Conservation (phyloP, 2,329 filamentous ascomycete genomes). For the Stemphylium vesicarium region DNA sequence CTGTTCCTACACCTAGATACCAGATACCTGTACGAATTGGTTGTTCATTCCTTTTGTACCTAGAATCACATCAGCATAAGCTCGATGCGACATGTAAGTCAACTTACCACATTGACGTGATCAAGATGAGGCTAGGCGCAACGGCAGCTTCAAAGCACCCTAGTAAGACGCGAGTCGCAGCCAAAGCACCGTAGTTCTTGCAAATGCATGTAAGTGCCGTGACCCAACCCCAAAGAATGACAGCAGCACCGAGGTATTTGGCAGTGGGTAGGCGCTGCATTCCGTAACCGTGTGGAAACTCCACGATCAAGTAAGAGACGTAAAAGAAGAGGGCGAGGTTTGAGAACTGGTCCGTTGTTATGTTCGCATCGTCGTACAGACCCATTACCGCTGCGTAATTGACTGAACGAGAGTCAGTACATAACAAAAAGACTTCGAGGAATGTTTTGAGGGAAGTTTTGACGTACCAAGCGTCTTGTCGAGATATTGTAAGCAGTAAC, state of each 20-base stretch:
- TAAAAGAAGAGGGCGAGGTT: conserved; percentile 48
- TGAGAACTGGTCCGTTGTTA: conserved; percentile 47
- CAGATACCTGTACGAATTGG: conserved; percentile 57
- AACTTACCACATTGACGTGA: conserved; percentile 65
- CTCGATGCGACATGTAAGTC: too few species aligned
- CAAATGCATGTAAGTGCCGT: conserved; percentile 56
- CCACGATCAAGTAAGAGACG: conserved; percentile 47
- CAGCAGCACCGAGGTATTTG: conserved; percentile 57
- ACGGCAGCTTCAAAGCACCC: conserved; percentile 58
- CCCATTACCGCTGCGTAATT: conserved; percentile 54
- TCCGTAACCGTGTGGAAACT: conserved; percentile 54
- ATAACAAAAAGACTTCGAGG: not conserved
- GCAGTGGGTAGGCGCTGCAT: conserved; percentile 62
- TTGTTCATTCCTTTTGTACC: conserved; percentile 66
- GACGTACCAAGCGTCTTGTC: conserved; percentile 52
- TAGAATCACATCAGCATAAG: too few species aligned
- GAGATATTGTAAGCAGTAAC: conserved; percentile 50
- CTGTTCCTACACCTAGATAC: conserved; percentile 48
- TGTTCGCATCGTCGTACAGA: conserved; percentile 46
- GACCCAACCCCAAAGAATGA: conserved; percentile 56
- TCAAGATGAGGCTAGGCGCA: conserved; percentile 66
- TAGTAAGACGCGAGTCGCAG: conserved; percentile 58
- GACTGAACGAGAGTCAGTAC: conserved; percentile 18
- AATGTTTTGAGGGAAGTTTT: conserved; percentile 27
- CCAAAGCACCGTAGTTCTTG: conserved; percentile 58